Percentiles rank a stretch among this genome's conserved stretches.
phyloP scores from a whole-genome alignment of 495 filamentous ascomycete species.

The Trichoderma reesei region DNA sequence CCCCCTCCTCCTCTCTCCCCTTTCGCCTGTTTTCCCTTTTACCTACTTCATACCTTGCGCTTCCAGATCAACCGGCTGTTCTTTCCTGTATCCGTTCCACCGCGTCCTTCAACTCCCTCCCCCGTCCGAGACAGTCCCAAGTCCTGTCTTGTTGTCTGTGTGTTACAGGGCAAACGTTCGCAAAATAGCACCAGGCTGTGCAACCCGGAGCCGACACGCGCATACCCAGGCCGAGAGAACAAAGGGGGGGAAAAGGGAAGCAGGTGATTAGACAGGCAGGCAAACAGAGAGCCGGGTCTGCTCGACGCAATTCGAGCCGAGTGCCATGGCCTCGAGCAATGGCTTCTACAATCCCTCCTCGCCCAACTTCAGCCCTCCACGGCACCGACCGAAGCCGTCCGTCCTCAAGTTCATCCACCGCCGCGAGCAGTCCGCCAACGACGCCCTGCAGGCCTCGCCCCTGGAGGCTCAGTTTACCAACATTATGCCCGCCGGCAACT shows the following conservation, averaged over 20 bases:
- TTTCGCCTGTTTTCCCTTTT: neutral
- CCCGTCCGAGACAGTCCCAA: neutral
- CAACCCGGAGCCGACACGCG: neutral
- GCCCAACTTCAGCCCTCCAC: neutral
- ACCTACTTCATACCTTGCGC: neutral
- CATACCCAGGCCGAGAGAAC: neutral
- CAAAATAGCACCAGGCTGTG: neutral
- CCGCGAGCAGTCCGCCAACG: conserved; percentile 40
- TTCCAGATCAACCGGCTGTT: neutral
- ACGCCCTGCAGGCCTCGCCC: conserved; percentile 22
- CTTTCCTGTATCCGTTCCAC: neutral
- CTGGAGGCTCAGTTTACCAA: conserved; percentile 15
- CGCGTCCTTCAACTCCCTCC: neutral
- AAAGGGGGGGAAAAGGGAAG: neutral
- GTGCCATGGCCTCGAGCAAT: conserved; percentile 6
- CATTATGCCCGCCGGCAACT: conserved; percentile 10
- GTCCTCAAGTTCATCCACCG: conserved; percentile 50
- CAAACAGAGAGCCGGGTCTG: neutral
- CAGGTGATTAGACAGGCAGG: neutral
- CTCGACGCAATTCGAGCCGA: neutral
- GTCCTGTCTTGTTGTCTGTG: neutral
- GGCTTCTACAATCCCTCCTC: neutral
- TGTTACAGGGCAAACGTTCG: neutral
- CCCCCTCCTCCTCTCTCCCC: neutral
- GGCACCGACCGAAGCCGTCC: conserved; percentile 45